Conservation (phyloP, 2,329 filamentous ascomycete genomes). For the Arthrobotrys conoides region DNA sequence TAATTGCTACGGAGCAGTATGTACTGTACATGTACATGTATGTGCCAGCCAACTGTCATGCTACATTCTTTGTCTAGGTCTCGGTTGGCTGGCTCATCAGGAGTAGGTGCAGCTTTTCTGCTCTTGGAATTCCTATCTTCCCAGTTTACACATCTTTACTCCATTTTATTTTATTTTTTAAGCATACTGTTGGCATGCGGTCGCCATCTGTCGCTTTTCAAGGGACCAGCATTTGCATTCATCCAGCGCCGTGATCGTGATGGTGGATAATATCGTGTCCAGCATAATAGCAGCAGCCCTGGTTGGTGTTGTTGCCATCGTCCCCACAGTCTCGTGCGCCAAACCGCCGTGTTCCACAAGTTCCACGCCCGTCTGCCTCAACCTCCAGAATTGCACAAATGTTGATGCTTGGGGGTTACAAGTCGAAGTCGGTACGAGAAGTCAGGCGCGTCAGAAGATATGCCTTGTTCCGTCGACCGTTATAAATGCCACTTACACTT, state of each 20-base stretch:
- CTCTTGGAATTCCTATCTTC: background rate
- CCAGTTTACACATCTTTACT: constrained; percentile 19
- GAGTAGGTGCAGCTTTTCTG: constrained; percentile 33
- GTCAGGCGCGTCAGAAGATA: constrained; percentile 39
- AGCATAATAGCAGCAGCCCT: constrained; percentile 28
- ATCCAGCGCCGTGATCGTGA: constrained; percentile 21
- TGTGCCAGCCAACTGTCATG: constrained; percentile 50
- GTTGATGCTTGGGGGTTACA: constrained; percentile 57
- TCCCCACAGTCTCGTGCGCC: constrained; percentile 26
- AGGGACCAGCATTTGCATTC: constrained; percentile 19
- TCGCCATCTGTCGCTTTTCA: constrained; percentile 25
- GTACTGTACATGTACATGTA: too few relatives aligned
- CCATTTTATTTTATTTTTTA: constrained; percentile 4
- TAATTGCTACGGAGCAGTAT: too few relatives aligned
- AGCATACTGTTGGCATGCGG: constrained; percentile 43
- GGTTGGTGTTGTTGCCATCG: constrained; percentile 25
- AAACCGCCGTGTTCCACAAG: constrained; percentile 31
- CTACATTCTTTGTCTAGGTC: constrained; percentile 42
- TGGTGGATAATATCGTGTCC: constrained; percentile 29
- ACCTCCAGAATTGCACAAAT: constrained; percentile 57
- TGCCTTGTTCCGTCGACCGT: constrained; percentile 56
- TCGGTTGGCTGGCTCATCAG: constrained; percentile 37
- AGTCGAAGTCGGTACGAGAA: constrained; percentile 36
- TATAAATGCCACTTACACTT: constrained; percentile 51
- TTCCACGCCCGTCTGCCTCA: constrained; percentile 45